A percentile compares a stretch with the other conserved stretches of the same genome.
Evolutionary conservation across 2,329 filamentous ascomycete species (phyloP).

Genomic region (Neopestalotiopsis rosae): DNA sequence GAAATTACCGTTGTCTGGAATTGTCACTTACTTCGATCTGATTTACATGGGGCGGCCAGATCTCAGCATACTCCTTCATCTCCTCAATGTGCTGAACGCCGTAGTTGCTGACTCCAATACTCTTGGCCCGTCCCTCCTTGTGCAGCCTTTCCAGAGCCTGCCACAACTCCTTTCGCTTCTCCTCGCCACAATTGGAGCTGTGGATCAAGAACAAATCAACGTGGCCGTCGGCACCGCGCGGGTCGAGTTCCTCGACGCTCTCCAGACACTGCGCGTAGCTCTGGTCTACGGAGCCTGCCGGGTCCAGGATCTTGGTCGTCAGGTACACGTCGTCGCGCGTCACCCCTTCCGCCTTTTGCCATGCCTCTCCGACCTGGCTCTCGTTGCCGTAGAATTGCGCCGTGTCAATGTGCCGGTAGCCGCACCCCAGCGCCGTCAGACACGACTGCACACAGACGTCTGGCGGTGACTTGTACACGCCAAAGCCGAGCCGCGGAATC

Average conservation of each 20-base stretch:
- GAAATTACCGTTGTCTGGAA: not conserved
- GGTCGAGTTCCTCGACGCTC: constrained; percentile 68
- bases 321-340: constrained; percentile 67
- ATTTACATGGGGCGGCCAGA: constrained; percentile 65
- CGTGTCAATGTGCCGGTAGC: constrained; percentile 70
- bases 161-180: constrained; percentile 67
- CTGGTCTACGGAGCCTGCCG: constrained; percentile 57
- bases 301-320: constrained; percentile 71
- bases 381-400: constrained; percentile 72
- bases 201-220: constrained; percentile 74
- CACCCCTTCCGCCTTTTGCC: constrained; percentile 58
- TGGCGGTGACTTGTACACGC: constrained; percentile 67
- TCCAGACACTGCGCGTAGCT: constrained; percentile 64
- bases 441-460: constrained; percentile 63
- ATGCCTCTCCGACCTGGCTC: constrained; percentile 66
- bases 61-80: constrained; percentile 67
- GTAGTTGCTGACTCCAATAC: constrained; percentile 71
- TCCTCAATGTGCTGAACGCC: constrained; percentile 72
- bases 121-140: constrained; percentile 62
- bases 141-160: constrained; percentile 66
- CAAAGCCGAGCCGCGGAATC: constrained; percentile 74
- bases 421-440: constrained; percentile 59
- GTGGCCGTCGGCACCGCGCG: constrained; percentile 54
- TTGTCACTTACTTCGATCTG: constrained; percentile 68
- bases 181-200: constrained; percentile 58